phyloP scores from a whole-genome alignment of 768 basidiomycete genomes.

The Pulveroboletus sp. region DNA sequence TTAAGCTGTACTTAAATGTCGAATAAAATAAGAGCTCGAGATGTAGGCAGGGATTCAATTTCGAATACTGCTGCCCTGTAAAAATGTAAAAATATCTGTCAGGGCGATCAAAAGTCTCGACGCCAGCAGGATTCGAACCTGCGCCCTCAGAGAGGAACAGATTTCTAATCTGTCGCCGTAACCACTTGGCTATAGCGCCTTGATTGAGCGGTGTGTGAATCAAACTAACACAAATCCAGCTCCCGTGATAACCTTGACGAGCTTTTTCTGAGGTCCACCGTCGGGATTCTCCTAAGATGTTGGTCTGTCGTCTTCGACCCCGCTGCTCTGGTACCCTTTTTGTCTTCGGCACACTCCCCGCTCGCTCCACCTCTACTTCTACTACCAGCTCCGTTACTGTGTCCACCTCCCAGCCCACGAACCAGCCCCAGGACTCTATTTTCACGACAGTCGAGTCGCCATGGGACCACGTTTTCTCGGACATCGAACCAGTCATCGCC shows the following conservation, averaged over 20 bases:
- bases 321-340: neutral
- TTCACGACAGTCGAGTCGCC: constrained; percentile 35
- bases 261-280: too few species aligned
- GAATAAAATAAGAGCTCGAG: too few species aligned
- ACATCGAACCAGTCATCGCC: constrained; percentile 34
- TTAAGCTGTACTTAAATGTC: too few species aligned
- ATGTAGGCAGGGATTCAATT: too few species aligned
- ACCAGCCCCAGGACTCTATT: constrained; percentile 24
- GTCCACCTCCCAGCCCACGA: constrained; percentile 1
- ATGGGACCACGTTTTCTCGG: constrained; percentile 54
- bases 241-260: too few species aligned
- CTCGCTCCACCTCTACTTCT: neutral
- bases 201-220: neutral
- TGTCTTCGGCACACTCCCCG: neutral
- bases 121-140: constrained; percentile 41
- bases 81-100: neutral
- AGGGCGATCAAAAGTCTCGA: constrained; percentile 17
- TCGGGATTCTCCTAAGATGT: constrained; percentile 7
- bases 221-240: too few species aligned
- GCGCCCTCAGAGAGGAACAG: constrained; percentile 37
- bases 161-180: constrained; percentile 69
- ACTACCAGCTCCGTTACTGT: neutral
- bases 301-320: constrained; percentile 13
- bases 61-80: too few species aligned
- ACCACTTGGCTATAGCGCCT: constrained; percentile 74